Evolutionary conservation across 345 rosid genomes (phyloP).

Genomic region (Citrus trifoliata): DNA sequence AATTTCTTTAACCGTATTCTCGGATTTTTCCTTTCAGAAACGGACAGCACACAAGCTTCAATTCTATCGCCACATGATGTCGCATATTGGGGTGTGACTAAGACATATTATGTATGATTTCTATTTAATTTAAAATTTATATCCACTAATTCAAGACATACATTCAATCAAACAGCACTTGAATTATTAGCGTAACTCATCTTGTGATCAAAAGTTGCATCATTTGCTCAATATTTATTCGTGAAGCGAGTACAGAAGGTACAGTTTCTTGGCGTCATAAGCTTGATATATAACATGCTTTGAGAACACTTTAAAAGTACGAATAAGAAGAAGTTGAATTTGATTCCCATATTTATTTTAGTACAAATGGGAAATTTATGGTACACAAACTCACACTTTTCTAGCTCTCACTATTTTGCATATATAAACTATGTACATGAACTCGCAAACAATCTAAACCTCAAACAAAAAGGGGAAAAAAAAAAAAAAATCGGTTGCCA

Average conservation of each 20-base stretch:
- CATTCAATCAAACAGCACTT: no score
- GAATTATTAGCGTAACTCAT: not conserved
- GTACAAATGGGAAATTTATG: slow-evolving; percentile 33
- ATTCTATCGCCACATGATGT: not conserved
- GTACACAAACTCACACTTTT: slow-evolving; percentile 31
- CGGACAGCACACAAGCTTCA: slow-evolving; percentile 12
- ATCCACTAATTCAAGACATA: no score
- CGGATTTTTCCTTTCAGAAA: slow-evolving; percentile 4
- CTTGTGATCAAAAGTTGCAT: not conserved
- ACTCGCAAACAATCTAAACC: slow-evolving; percentile 28
- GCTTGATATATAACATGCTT: not conserved
- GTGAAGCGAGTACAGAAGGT: not conserved
- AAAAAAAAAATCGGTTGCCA: slow-evolving; percentile 14
- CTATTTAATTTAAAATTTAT: no score
- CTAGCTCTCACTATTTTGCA: slow-evolving; percentile 27
- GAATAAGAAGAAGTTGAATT: slow-evolving; percentile 12
- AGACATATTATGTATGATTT: no score
- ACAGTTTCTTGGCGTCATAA: not conserved
- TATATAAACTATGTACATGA: slow-evolving; percentile 36
- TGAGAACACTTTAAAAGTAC: not conserved
- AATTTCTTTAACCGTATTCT: not conserved
- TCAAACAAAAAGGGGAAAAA: slow-evolving; percentile 1
- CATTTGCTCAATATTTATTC: no score
- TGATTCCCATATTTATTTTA: slow-evolving; percentile 45
- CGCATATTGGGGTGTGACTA: not conserved